Evolutionary conservation across 2,329 filamentous ascomycete species (phyloP), one percentile per base, ranked within the genome.

Genomic region (Neonectria coccinea): DNA sequence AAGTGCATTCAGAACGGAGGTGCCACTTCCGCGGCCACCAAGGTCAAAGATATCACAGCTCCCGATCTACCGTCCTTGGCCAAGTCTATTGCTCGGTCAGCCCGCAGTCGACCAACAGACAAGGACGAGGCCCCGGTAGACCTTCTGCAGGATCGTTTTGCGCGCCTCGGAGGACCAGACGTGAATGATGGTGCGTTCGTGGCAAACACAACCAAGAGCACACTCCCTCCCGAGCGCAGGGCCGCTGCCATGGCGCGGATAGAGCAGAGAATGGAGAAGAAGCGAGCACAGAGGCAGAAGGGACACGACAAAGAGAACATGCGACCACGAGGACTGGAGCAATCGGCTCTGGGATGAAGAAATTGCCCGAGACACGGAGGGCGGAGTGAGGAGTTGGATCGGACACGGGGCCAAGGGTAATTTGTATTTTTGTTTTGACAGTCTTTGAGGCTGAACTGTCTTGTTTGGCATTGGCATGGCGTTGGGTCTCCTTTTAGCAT

Each of bases 161-260:
- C 80, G 9, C 79, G 80, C 9, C 76, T 86, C 1, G 84, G 83
- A 7, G 80, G 76, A 1, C 75, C 79, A 5, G 77, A 80, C 7
- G 55, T 66, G 22, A 76, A 79, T 31, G 72, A 73, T 53, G 71
- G 67, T 60, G 68, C 79, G 29, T 74, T 78, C 56, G 66, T 77
- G 29, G 78, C 74, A 22, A 83, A 82, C 55, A 75, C 78, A 5
- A 79, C 82, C 5, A 82, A 81, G 62, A 80, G 81, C 22, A 77
- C 76, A 2, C 71, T 88, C 12, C 80, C 86, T 9, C 82, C 84
- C 4, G 84, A 86, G 55, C 80, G 87, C 36, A 80, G 81, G 50
- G 83, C 85, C 7, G 86, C 86, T 1, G 86, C 85, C 11, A 79
- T 86, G 56, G 86, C 85, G 45, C 78, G 86, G 8, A 81, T 89